phyloP scores from a whole-genome alignment of 148 eudicot species.

The Rheum nobile region DNA sequence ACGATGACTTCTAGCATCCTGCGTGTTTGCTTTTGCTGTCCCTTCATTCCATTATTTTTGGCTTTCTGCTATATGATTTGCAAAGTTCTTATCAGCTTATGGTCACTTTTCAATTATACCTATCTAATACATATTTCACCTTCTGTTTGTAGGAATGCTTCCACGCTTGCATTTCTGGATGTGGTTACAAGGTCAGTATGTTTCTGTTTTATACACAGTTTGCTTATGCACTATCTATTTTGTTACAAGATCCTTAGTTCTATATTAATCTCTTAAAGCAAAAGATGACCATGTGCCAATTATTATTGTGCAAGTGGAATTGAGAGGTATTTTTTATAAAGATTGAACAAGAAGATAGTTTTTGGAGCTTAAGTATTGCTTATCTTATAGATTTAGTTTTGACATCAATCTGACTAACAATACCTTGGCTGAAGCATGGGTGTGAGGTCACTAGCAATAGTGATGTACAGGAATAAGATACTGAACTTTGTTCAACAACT shows the following conservation, averaged over 20 bases:
- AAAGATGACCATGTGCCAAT: neutral
- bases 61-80: neutral
- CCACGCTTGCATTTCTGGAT: slow-evolving; percentile 88
- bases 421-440: neutral
- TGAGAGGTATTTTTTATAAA: neutral
- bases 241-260: neutral
- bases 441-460: neutral
- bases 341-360: neutral
- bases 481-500: neutral
- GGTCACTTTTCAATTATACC: neutral
- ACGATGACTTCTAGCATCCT: neutral
- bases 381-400: neutral
- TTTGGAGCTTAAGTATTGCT: neutral
- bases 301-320: neutral
- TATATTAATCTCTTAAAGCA: neutral
- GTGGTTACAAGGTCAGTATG: slow-evolving; percentile 78
- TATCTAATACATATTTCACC: neutral
- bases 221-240: neutral
- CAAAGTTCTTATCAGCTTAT: neutral
- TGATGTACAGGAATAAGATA: neutral
- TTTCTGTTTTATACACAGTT: neutral
- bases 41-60: neutral
- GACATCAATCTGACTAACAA: neutral
- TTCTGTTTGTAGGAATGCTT: slow-evolving; percentile 62
- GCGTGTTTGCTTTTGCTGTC: neutral